Evolutionary conservation across 768 basidiomycete genomes (phyloP).

Genomic region (Myochromella boudieri): DNA sequence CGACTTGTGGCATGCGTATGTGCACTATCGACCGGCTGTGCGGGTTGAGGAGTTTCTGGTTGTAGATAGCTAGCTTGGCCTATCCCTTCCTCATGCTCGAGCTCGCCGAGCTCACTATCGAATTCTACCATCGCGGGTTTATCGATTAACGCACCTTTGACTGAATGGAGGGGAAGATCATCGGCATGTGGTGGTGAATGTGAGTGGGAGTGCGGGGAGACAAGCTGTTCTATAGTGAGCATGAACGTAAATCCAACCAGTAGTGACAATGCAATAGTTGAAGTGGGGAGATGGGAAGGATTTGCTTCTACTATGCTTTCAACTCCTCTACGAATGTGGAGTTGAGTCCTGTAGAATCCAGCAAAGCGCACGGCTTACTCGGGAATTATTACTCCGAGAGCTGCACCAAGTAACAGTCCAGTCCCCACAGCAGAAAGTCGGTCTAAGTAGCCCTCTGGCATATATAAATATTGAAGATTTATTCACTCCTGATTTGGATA

Average conservation of each 20-base stretch:
- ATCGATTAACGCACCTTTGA: conserved; percentile 11
- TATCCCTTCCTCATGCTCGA: conserved; percentile 43
- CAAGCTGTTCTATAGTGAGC: conserved; percentile 67
- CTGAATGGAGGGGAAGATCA: conserved; percentile 27
- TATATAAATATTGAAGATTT: neutral
- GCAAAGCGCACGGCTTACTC: conserved; percentile 63
- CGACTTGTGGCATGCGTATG: conserved; percentile 25
- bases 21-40: conserved; percentile 10
- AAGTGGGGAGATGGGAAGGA: conserved; percentile 42
- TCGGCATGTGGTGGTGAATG: conserved; percentile 25
- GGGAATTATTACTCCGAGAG: conserved; percentile 89
- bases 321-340: conserved; percentile 56
- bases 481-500: neutral
- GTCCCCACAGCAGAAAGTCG: conserved; percentile 62
- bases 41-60: conserved; percentile 9
- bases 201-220: conserved; percentile 50
- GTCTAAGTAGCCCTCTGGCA: conserved; percentile 37
- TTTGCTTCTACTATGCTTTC: conserved; percentile 50
- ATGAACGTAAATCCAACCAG: conserved; percentile 62
- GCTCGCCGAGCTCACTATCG: conserved; percentile 62
- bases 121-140: conserved; percentile 43
- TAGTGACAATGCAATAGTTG: conserved; percentile 61
- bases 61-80: conserved; percentile 22
- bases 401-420: conserved; percentile 86
- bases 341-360: neutral